Conservation (phyloP, 805 yeast genomes). For the Wickerhamomyces bisporus region DNA sequence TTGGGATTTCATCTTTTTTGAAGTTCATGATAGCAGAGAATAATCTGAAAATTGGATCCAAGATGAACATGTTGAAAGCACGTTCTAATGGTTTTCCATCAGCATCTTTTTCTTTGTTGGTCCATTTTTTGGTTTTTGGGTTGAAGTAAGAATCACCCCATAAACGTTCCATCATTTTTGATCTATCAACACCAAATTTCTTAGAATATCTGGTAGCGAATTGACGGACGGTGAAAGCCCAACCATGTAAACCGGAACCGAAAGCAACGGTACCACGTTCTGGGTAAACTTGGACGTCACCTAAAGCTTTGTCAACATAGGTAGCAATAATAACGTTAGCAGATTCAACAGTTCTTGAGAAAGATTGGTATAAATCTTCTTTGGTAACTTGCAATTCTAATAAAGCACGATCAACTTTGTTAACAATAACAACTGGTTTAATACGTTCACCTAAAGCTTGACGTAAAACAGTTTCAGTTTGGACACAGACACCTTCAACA, state of each 20-base stretch:
- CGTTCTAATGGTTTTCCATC: conserved; percentile 94
- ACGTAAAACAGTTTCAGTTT: conserved; percentile 98
- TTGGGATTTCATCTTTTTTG: conserved; percentile 95
- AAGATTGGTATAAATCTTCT: conserved; percentile 98
- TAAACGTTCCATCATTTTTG: conserved; percentile 97
- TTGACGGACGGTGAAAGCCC: conserved; percentile 99
- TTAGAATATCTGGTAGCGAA: conserved; percentile 96
- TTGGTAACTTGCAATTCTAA: conserved; percentile 97
- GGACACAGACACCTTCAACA: conserved; percentile 99
- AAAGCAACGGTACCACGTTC: conserved; percentile 98
- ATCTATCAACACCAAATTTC: conserved; percentile 98
- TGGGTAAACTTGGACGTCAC: conserved; percentile 99
- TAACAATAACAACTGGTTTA: conserved; percentile 96
- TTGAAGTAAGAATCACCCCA: conserved; percentile 99
- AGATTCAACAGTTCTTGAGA: conserved; percentile 98
- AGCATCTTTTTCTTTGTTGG: conserved; percentile 93
- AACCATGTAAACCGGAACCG: conserved; percentile 99
- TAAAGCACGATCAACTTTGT: conserved; percentile 99
- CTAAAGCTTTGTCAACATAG: conserved; percentile 82
- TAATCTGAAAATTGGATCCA: conserved; percentile 98
- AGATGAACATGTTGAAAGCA: conserved; percentile 98
- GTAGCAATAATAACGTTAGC: conserved; percentile 98
- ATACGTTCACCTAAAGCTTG: conserved; percentile 99
- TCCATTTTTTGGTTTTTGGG: conserved; percentile 99
- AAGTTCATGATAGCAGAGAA: conserved; percentile 97